These are phyloP conservation scores for Eucalyptus tenuipes DNA, from an alignment of 345 rosid genomes.

Conservation along the genomic window DNA sequence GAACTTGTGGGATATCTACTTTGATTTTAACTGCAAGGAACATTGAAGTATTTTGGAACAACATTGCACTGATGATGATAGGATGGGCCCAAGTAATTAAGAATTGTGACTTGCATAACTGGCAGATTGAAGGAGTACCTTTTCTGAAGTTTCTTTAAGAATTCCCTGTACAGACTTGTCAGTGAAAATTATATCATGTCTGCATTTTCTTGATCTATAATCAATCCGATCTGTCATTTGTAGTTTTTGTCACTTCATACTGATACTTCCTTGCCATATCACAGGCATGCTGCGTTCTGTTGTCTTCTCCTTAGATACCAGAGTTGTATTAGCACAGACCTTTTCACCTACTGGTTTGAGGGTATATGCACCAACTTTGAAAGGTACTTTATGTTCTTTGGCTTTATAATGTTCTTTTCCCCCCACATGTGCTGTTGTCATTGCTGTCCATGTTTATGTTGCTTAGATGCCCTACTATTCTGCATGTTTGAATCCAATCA, in stretches of 20 bases:
- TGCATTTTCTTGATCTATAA: not conserved
- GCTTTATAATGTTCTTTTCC: not conserved
- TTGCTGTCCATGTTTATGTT: not conserved
- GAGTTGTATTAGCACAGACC: constrained; percentile 46
- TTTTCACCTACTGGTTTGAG: constrained; percentile 67
- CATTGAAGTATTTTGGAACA: not conserved
- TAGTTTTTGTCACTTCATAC: not conserved
- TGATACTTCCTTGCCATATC: not conserved
- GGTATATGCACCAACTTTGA: constrained; percentile 66
- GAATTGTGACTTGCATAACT: not conserved
- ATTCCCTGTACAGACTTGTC: not conserved
- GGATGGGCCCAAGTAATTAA: not conserved
- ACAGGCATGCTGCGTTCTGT: constrained; percentile 82
- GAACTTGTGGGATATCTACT: not conserved
- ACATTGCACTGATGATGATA: not conserved
- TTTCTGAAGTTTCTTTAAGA: not conserved
- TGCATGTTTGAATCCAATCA: not conserved
- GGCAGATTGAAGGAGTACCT: not conserved
- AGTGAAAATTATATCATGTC: not conserved
- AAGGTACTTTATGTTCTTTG: constrained; percentile 34
- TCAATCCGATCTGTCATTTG: not conserved
- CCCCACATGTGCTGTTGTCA: not conserved
- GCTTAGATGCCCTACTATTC: not conserved
- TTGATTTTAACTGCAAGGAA: not conserved
- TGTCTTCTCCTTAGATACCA: constrained; percentile 44